Evolutionary conservation across 176 grass and related monocot genomes (phyloP).

Genomic region (Pontederia paniculata): DNA sequence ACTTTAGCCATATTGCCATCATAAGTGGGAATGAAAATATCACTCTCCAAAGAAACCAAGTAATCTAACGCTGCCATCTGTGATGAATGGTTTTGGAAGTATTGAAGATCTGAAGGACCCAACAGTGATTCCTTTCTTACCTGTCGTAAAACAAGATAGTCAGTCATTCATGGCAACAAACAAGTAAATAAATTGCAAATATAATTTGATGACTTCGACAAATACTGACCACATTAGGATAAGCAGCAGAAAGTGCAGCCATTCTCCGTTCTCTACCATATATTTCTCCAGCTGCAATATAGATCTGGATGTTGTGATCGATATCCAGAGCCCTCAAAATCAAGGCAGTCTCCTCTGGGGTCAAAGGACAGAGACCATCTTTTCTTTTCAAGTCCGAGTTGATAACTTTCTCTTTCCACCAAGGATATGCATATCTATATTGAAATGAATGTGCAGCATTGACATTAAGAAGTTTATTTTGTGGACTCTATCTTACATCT

Average conservation of each 20-base stretch:
- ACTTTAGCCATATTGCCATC: too few relatives aligned
- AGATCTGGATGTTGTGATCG: conserved; percentile 74
- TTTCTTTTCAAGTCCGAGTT: conserved; percentile 74
- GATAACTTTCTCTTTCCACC: conserved; percentile 98
- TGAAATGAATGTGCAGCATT: neutral
- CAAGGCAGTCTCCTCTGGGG: conserved; percentile 80
- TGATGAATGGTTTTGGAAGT: too few relatives aligned
- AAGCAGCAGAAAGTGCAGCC: conserved; percentile 59
- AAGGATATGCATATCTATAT: conserved; percentile 79
- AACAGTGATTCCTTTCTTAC: too few relatives aligned
- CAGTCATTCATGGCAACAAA: too few relatives aligned
- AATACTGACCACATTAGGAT: conserved; percentile 60
- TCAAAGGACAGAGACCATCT: conserved; percentile 85
- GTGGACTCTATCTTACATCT: too few relatives aligned
- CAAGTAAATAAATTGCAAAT: neutral
- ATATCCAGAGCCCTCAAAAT: conserved; percentile 74
- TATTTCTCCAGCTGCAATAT: conserved; percentile 92
- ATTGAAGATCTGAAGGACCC: too few relatives aligned
- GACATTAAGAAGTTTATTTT: neutral
- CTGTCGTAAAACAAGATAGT: too few relatives aligned
- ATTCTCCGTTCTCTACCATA: conserved; percentile 63
- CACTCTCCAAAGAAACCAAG: too few relatives aligned
- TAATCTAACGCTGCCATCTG: too few relatives aligned
- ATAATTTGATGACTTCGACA: neutral
- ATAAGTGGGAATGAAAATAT: too few relatives aligned